Percentiles rank a stretch among this genome's conserved stretches.
These are phyloP conservation scores for Daldinia caldariorum DNA, from an alignment of 495 filamentous ascomycete genomes.

Conservation along the genomic window DNA sequence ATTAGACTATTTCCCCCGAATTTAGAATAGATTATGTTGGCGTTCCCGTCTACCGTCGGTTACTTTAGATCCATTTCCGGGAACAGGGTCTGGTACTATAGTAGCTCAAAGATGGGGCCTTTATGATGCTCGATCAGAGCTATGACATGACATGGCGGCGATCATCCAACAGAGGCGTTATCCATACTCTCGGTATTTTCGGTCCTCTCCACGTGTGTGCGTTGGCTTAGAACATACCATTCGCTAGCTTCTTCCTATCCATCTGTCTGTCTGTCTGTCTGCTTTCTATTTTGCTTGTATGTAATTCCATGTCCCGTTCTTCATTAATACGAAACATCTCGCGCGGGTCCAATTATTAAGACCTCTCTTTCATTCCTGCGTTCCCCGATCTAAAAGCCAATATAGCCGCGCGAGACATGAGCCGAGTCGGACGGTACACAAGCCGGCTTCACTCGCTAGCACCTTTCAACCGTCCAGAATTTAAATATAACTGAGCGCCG, in stretches of 20 bases:
- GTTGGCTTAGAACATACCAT: conserved; percentile 22
- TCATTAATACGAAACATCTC: conserved; percentile 33
- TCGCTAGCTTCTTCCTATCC: background rate
- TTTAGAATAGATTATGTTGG: conserved; percentile 2
- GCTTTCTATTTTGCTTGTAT: conserved; percentile 9
- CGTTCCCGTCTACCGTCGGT: conserved; percentile 1
- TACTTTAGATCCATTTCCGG: conserved; percentile 29
- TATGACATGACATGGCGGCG: conserved; percentile 21
- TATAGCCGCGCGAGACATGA: conserved; percentile 1
- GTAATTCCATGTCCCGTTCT: conserved; percentile 19
- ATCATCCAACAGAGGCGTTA: conserved; percentile 35
- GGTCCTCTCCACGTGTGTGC: background rate
- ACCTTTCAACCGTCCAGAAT: background rate
- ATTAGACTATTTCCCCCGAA: conserved; percentile 10
- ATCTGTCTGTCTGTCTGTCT: too few species aligned
- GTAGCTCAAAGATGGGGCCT: conserved; percentile 21
- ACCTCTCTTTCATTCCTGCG: conserved; percentile 6
- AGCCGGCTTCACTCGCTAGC: background rate
- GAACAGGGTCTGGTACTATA: conserved; percentile 14
- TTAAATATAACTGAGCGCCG: conserved; percentile 8
- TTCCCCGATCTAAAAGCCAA: conserved; percentile 9
- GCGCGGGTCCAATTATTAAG: conserved; percentile 24
- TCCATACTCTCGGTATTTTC: conserved; percentile 7
- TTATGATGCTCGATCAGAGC: conserved; percentile 43
- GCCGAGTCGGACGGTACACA: conserved; percentile 20